Conservation (phyloP, 2,329 filamentous ascomycete genomes). For the Shiraia bambusicola region DNA sequence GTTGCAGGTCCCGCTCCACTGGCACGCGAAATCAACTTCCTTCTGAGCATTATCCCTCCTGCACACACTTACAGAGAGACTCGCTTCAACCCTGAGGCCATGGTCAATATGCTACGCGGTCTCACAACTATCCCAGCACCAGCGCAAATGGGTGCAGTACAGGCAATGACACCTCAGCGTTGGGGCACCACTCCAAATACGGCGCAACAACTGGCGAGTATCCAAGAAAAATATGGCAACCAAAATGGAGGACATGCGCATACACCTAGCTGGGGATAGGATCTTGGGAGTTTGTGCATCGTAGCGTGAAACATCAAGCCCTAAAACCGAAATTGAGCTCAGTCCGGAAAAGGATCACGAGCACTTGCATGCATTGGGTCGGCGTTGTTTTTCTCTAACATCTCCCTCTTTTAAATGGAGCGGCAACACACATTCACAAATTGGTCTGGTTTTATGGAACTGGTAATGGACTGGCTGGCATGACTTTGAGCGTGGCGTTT, state of each 20-base stretch:
- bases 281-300: background rate
- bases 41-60: conserved; percentile 71
- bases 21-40: conserved; percentile 60
- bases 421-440: background rate
- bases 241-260: conserved; percentile 9
- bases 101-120: conserved; percentile 72
- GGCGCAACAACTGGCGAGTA: conserved; percentile 33
- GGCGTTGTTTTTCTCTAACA: conserved; percentile 3
- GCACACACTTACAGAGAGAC: conserved; percentile 71
- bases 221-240: conserved; percentile 34
- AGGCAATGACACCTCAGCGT: conserved; percentile 16
- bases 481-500: background rate
- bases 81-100: conserved; percentile 67
- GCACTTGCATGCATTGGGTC: conserved; percentile 1
- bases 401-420: background rate
- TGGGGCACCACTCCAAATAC: conserved; percentile 30
- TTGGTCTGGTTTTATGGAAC: background rate
- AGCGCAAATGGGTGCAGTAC: conserved; percentile 7
- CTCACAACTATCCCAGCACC: conserved; percentile 23
- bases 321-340: too few species aligned
- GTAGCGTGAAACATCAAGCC: background rate
- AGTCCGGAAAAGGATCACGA: background rate
- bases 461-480: background rate
- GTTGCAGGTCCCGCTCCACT: conserved; percentile 61
- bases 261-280: conserved; percentile 2